Base-by-base conservation (phyloP, 306 rosid genomes). In the Crotalaria pallida region DNA sequence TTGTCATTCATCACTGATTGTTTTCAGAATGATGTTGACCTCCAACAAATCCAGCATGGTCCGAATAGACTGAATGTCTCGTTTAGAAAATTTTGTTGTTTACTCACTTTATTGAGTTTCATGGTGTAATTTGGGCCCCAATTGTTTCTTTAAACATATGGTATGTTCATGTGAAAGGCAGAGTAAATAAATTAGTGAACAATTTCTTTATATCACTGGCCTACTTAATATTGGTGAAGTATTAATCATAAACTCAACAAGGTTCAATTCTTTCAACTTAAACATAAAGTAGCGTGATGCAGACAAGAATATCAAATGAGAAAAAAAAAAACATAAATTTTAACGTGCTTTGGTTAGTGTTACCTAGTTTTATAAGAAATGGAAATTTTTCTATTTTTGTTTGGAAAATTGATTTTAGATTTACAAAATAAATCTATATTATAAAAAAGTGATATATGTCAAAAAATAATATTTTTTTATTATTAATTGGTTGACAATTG, bases 1-100 rank as follows among this genome's bases (percentile, higher is more conserved):
- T 43, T 69, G 41, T 44, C 81, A 40, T 27, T 5, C 51, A 22
- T 57, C 6, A 57, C 17, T 72, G 59, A 36, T 72, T 71, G 47
- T 29, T 68, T 58, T 56, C 6, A 18, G 7, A 33, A 12, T 18
- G 76, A 71, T 31, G 36, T 10, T 67, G 29, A 77, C 82, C 16
- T 10, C 45, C 60, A 65, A 69, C 29, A 50, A 24, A 1, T 60
- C 67, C 38, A 29, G 21, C 51, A 43, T 24, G 34, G 24, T 34
- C 3, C 19, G 23, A 67, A 73, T 49, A 19, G 70, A 73, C 44
- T 36, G 41, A 23, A 21, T 49, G 3, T 72, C n/a, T 36, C n/a
- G n/a, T 69, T 38, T 10, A 3, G 36, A 31, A 38, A 38, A 38
- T 10, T 38, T 29, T 10, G 3, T 10, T 10, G 11, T 38, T 38